Percentiles rank a stretch among this genome's conserved stretches.
These are phyloP conservation scores for Diospyros kaki DNA, from an alignment of 148 eudicot species.

Conservation along the genomic window DNA sequence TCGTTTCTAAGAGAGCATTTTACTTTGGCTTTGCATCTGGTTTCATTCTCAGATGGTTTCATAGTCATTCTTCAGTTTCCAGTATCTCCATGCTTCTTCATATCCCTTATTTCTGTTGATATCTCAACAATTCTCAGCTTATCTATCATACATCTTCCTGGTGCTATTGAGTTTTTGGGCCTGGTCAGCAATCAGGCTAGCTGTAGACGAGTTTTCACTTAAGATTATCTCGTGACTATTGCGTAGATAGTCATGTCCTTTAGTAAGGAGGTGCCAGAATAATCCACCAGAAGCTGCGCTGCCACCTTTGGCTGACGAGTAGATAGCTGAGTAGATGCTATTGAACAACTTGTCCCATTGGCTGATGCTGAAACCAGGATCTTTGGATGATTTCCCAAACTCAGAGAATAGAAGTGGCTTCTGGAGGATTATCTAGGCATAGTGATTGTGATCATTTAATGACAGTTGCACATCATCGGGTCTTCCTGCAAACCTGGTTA, in stretches of 20 bases:
- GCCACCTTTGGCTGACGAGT: constrained; percentile 37
- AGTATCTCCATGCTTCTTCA: not conserved
- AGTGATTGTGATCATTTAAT: constrained; percentile 42
- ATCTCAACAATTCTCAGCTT: constrained; percentile 19
- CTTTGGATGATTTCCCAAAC: constrained; percentile 59
- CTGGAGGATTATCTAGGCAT: constrained; percentile 40
- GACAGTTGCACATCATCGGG: constrained; percentile 26
- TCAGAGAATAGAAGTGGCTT: constrained; percentile 61
- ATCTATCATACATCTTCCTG: constrained; percentile 16
- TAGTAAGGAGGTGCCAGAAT: constrained; percentile 59
- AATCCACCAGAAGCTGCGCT: constrained; percentile 62
- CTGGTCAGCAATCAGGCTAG: constrained; percentile 30
- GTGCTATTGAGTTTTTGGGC: constrained; percentile 32
- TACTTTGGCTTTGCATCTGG: not conserved
- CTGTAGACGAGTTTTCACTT: constrained; percentile 32
- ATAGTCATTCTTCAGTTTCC: not conserved
- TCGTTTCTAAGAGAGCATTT: too few relatives aligned
- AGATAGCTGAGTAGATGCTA: constrained; percentile 35
- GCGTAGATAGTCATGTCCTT: constrained; percentile 38
- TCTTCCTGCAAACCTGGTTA: constrained; percentile 36
- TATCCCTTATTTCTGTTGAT: constrained; percentile 14
- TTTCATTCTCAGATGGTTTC: not conserved
- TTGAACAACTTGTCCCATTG: constrained; percentile 35
- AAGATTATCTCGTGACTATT: constrained; percentile 63
- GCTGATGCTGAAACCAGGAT: constrained; percentile 21